Base-by-base conservation (phyloP, 2,329 filamentous ascomycete species). In the Ceratocystis papillata region DNA sequence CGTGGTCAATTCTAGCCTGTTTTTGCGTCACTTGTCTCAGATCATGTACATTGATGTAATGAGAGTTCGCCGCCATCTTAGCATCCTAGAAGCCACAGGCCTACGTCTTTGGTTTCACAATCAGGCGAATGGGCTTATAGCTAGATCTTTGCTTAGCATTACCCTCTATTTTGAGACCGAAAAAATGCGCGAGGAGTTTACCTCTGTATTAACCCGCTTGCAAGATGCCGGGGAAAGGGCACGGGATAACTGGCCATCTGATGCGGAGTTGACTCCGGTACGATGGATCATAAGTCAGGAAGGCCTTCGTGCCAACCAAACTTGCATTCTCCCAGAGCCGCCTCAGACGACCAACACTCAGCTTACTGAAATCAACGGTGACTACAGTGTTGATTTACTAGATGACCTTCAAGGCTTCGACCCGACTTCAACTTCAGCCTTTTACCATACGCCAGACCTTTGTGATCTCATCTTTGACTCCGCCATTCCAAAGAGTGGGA, bases 21-120 rank as follows among this genome's bases (percentile, higher is more conserved):
- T 65, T 25, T 15, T 65, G 8, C 66, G 66, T 1, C 66, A 67
- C 25, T 7, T 55, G 3, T 61, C 41, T 28, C 63, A 60, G 5
- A 65, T 67, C 37, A 67, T 67, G n/a, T 61, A 67, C 12, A 55
- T 67, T 22, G 59, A 67, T 46, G 37, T 59, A 12, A 10, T 20
- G 41, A 46, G 28, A 28, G 59, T 63, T 20, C 22, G 44, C 17
- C 55, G 53, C 8, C 15, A 25, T 22, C n/a, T 25, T 10, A 45
- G 61, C 22, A 5, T 37, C 20, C 12, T 28, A 3, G 44, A 25
- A 22, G 41, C 60, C n/a, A 17, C 28, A 2, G 55, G 46, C 15
- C 53, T 61, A 3, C 53, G 57, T 5, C 7, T 65, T 7, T 60
- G 44, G 53, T 67, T 61, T 45, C 65, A 46, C n/a, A 41, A 46